Evolutionary conservation across 2,329 filamentous ascomycete species (phyloP), one percentile per base, ranked within the genome.

Genomic region (Fusarium compactum): DNA sequence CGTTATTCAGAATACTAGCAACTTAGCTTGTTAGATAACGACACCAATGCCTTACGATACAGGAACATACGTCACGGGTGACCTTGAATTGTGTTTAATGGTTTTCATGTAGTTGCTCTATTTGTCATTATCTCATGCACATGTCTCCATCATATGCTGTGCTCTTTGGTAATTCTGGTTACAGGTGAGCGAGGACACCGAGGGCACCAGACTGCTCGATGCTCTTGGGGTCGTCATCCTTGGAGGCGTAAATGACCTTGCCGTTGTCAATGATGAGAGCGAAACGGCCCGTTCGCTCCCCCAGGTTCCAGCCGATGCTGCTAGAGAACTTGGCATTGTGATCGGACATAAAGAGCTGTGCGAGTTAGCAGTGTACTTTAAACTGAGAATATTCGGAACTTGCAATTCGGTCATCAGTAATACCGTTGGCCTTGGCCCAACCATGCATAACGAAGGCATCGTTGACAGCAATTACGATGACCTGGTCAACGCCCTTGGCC

Each of bases 361-460:
- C 15, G 30, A 22, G 58, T 68, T 62, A 68, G 60, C 27, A 46
- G 38, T n/a, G 24, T 54, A 6, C 15, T 52, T 27, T 22, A 32
- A 11, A 30, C 14, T 24, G 32, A 38, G 18, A 12, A 15, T 38
- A 14, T 45, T 22, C 24, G 56, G 27, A 58, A 80, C 85, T 74
- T 74, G 88, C 86, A 71, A 89, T 85, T 62, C 80, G 86, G 74
- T 95, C 91, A 70, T 90, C 89, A 78, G 88, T 90, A 78, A 95
- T 85, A 56, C 86, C 86, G 83, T 97, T 95, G 78, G 94, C 93
- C 88, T 97, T 97, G 82, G 90, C 91, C 93, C 93, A 96, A 58
- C 92, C 93, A 76, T 89, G 91, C 92, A 95, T 95, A 80, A 97
- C 94, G 79, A 86, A 97, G 70, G 90, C 85, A 82, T 97, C 94